Evolutionary conservation across 768 basidiomycete species (phyloP).

Genomic region (Boletus bicolor): DNA sequence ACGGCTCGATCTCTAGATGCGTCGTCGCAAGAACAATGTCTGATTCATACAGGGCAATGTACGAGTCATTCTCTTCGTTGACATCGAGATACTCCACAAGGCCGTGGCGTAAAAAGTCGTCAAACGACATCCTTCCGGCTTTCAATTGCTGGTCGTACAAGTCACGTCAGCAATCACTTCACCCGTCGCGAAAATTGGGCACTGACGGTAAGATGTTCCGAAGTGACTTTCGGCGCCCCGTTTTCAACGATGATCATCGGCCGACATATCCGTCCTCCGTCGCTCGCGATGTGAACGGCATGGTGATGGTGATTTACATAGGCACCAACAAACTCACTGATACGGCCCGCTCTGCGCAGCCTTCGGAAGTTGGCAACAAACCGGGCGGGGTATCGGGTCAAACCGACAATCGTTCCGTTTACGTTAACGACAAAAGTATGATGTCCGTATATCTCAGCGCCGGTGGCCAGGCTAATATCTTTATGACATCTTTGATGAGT

Average conservation of each 20-base stretch:
- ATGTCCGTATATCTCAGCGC: slow-evolving; percentile 92
- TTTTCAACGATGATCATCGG: slow-evolving; percentile 96
- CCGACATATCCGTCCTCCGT: slow-evolving; percentile 96
- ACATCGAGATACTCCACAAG: slow-evolving; percentile 98
- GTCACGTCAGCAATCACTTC: slow-evolving; percentile 4
- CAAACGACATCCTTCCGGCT: slow-evolving; percentile 74
- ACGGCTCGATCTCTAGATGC: slow-evolving; percentile 98
- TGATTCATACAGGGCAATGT: slow-evolving; percentile 90
- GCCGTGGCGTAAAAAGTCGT: slow-evolving; percentile 89
- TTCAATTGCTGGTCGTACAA: slow-evolving; percentile 63
- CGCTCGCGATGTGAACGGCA: slow-evolving; percentile 93
- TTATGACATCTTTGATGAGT: slow-evolving; percentile 14
- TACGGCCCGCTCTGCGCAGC: slow-evolving; percentile 83
- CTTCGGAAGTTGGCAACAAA: slow-evolving; percentile 92
- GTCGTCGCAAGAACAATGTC: slow-evolving; percentile 82
- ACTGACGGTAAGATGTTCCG: slow-evolving; percentile 73
- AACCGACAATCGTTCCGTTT: slow-evolving; percentile 92
- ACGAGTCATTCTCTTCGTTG: slow-evolving; percentile 98
- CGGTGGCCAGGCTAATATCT: slow-evolving; percentile 91
- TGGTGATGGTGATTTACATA: slow-evolving; percentile 96
- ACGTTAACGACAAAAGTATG: slow-evolving; percentile 94
- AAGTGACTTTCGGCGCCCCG: slow-evolving; percentile 67
- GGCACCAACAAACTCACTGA: slow-evolving; percentile 95
- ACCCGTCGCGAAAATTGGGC: neutral
- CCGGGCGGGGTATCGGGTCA: slow-evolving; percentile 78